Evolutionary conservation across 352 stramenopile genomes (phyloP).

Genomic region (Phytophthora fragariae): DNA sequence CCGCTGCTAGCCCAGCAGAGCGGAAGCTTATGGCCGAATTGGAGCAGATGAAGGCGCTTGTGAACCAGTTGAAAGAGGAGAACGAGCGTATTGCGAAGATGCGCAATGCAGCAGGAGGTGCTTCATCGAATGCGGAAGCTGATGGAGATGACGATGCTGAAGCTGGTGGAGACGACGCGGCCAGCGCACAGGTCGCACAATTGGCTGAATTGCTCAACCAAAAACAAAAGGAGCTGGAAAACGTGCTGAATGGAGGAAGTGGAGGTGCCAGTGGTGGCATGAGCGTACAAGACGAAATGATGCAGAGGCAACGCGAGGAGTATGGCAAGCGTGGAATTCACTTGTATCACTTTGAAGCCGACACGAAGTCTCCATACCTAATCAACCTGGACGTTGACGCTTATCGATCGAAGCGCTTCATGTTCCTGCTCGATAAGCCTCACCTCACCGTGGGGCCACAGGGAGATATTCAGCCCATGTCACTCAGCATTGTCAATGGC

Average conservation of each 20-base stretch:
- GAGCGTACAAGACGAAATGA: conserved; percentile 82
- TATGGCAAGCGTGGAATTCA: conserved; percentile 92
- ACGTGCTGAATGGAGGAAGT: conserved; percentile 64
- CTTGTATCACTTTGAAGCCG: conserved; percentile 90
- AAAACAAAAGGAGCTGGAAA: conserved; percentile 80
- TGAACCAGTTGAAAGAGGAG: conserved; percentile 83
- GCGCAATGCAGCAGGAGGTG: conserved; percentile 39
- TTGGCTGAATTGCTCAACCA: conserved; percentile 69
- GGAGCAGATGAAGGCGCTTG: conserved; percentile 93
- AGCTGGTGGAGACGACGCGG: conserved; percentile 39
- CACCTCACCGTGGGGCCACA: conserved; percentile 63
- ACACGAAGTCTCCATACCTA: conserved; percentile 87
- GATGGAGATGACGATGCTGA: conserved; percentile 11
- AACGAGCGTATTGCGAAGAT: conserved; percentile 82
- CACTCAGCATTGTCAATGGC: conserved; percentile 88
- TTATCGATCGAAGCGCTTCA: conserved; percentile 93
- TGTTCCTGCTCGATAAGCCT: conserved; percentile 88
- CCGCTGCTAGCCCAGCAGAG: conserved; percentile 90
- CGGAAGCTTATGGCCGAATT: conserved; percentile 95
- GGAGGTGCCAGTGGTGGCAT: conserved; percentile 45
- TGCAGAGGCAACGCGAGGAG: conserved; percentile 90
- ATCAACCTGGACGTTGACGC: conserved; percentile 95
- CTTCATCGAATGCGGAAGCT: conserved; percentile 6
- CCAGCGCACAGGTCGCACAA: conserved; percentile 54
- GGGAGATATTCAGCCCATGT: conserved; percentile 94